Evolutionary conservation across 306 rosid species (phyloP).

Genomic region (Senna tora): DNA sequence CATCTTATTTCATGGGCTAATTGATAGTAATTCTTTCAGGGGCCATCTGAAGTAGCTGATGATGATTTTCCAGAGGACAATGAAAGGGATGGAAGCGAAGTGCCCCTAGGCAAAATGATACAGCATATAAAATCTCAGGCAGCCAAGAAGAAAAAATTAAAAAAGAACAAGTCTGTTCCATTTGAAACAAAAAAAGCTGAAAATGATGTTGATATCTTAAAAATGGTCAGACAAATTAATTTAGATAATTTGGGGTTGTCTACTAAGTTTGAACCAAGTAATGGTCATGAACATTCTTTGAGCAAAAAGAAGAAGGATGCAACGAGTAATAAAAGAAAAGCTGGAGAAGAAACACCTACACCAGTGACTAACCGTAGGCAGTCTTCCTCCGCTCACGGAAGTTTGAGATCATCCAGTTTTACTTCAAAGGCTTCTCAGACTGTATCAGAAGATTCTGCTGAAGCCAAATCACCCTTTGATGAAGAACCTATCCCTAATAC

Average conservation of each 20-base stretch:
- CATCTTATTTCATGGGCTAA: slow-evolving; percentile 35
- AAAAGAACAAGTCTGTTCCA: slow-evolving; percentile 53
- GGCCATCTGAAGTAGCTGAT: slow-evolving; percentile 52
- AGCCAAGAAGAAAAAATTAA: slow-evolving; percentile 64
- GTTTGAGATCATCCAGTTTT: slow-evolving; percentile 48
- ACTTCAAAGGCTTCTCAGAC: slow-evolving; percentile 53
- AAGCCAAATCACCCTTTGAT: slow-evolving; percentile 43
- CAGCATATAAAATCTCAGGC: slow-evolving; percentile 70
- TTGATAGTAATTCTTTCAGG: slow-evolving; percentile 54
- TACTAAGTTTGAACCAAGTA: slow-evolving; percentile 71
- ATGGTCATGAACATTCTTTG: slow-evolving; percentile 70
- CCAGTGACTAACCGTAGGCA: slow-evolving; percentile 72
- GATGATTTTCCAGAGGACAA: slow-evolving; percentile 58
- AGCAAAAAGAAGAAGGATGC: slow-evolving; percentile 56
- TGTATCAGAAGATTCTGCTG: slow-evolving; percentile 44
- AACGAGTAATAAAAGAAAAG: slow-evolving; percentile 63
- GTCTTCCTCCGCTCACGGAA: slow-evolving; percentile 54
- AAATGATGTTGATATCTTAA: slow-evolving; percentile 76
- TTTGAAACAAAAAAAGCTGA: slow-evolving; percentile 58
- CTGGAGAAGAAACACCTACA: slow-evolving; percentile 53
- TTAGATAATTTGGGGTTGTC: slow-evolving; percentile 66
- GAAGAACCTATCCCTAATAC: slow-evolving; percentile 42
- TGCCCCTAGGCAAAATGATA: slow-evolving; percentile 82
- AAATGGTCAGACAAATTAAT: slow-evolving; percentile 92
- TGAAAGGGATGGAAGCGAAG: slow-evolving; percentile 71